Evolutionary conservation across 306 rosid species (phyloP).

Genomic region (Ziziphus jujuba): DNA sequence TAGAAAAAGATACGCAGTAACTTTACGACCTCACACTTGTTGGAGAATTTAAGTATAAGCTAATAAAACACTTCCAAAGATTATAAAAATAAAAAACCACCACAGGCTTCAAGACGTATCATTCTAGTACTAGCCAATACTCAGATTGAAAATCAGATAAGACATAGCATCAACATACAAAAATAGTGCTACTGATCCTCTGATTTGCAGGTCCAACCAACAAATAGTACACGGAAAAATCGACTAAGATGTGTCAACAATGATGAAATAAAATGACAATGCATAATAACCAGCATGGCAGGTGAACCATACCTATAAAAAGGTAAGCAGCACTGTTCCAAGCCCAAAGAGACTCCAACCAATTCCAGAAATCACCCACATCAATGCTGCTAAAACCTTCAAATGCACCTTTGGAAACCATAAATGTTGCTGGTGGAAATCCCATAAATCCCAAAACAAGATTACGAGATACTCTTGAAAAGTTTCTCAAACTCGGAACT

Average conservation of each 20-base stretch:
- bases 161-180: conserved; percentile 11
- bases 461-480: conserved; percentile 56
- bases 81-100: neutral
- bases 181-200: conserved; percentile 10
- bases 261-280: conserved; percentile 62
- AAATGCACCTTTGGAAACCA: conserved; percentile 51
- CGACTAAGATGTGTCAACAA: conserved; percentile 41
- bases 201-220: conserved; percentile 32
- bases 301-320: conserved; percentile 69
- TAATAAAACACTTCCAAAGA: neutral
- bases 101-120: no score
- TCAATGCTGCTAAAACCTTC: conserved; percentile 41
- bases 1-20: conserved; percentile 2
- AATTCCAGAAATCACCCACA: conserved; percentile 75
- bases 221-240: conserved; percentile 23
- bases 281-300: conserved; percentile 92
- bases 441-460: conserved; percentile 59
- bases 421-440: conserved; percentile 68
- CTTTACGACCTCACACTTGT: neutral
- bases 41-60: no score
- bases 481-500: conserved; percentile 44
- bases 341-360: conserved; percentile 92
- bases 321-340: conserved; percentile 97
- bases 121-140: neutral
- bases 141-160: neutral